Evolutionary conservation across 1,284 basidiomycete genomes (phyloP).

Genomic region (Fomitiporia mediterranea): DNA sequence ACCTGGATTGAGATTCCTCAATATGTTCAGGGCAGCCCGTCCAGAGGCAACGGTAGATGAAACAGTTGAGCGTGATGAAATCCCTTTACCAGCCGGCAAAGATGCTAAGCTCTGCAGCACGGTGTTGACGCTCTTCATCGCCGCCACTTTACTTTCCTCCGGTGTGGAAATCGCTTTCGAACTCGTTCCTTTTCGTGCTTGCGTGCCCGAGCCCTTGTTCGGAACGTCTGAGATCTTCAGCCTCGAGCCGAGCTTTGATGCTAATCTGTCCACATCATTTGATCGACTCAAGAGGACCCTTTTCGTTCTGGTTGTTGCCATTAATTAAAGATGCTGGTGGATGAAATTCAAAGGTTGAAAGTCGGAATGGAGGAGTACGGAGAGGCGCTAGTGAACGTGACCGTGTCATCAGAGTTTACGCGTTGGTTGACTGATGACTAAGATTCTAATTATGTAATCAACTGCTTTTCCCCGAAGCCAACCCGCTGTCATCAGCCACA

Average conservation of each 20-base stretch:
- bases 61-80: slow-evolving; percentile 29
- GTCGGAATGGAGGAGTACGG: neutral
- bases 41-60: slow-evolving; percentile 29
- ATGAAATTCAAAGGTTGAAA: neutral
- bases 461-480: neutral
- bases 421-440: neutral
- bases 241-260: slow-evolving; percentile 20
- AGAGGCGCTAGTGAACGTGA: neutral
- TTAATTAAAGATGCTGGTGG: neutral
- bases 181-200: neutral
- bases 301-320: slow-evolving; percentile 14
- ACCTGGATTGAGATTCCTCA: slow-evolving; percentile 42
- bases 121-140: slow-evolving; percentile 59
- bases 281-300: slow-evolving; percentile 4
- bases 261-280: slow-evolving; percentile 20
- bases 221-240: slow-evolving; percentile 19
- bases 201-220: neutral
- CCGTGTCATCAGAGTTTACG: neutral
- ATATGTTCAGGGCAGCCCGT: slow-evolving; percentile 34
- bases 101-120: slow-evolving; percentile 52
- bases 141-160: slow-evolving; percentile 28
- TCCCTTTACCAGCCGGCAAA: slow-evolving; percentile 29
- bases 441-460: neutral
- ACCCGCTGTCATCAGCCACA: too few relatives aligned
- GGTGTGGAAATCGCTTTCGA: neutral